Conservation (phyloP, 2,329 filamentous ascomycete genomes). For the Leptosphaerulina australis region DNA sequence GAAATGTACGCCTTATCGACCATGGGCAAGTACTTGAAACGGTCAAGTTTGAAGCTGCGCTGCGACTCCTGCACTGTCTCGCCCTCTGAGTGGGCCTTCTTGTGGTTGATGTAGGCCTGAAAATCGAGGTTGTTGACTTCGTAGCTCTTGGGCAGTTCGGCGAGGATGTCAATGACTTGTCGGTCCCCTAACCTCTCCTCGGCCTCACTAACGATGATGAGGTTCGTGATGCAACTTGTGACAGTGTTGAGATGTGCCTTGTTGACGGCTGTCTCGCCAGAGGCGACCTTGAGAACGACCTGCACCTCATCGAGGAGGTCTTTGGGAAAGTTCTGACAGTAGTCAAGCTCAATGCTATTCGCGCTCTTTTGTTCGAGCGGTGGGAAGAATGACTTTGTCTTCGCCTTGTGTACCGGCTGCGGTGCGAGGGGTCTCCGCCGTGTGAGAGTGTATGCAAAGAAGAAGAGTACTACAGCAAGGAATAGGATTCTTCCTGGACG, state of each 20-base stretch:
- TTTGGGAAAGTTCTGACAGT: conserved; percentile 50
- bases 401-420: conserved; percentile 34
- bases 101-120: conserved; percentile 57
- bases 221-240: conserved; percentile 61
- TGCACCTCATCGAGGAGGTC: conserved; percentile 52
- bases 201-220: conserved; percentile 64
- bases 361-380: conserved; percentile 39
- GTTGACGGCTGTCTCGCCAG: conserved; percentile 51
- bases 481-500: conserved; percentile 43
- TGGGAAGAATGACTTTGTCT: conserved; percentile 48
- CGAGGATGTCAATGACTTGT: conserved; percentile 57
- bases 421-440: conserved; percentile 24
- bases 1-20: conserved; percentile 57
- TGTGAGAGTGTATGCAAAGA: conserved; percentile 40
- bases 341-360: conserved; percentile 43
- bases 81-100: conserved; percentile 45
- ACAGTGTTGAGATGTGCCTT: conserved; percentile 59
- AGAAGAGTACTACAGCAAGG: conserved; percentile 40
- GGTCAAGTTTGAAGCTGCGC: conserved; percentile 62
- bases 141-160: conserved; percentile 55
- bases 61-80: conserved; percentile 55
- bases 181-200: conserved; percentile 59
- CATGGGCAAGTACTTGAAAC: conserved; percentile 65
- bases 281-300: conserved; percentile 58
- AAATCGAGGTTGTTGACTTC: conserved; percentile 57